phyloP scores from a whole-genome alignment of 2,329 filamentous ascomycete genomes.

The Immersiporthe knoxdaviesiana region DNA sequence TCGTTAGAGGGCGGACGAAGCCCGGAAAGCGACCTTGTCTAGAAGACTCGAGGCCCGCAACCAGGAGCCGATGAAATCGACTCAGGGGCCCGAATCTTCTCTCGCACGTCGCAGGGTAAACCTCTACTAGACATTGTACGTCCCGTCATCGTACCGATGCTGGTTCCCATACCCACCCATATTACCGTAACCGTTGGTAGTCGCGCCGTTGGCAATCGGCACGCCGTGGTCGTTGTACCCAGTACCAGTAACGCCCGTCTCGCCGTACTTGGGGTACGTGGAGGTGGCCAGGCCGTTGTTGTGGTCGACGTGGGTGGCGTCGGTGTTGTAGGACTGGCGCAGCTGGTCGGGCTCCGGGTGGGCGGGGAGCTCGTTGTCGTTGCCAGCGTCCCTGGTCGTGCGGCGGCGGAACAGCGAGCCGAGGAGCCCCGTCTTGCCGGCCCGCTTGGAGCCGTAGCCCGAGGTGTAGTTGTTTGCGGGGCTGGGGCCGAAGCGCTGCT shows the following conservation, averaged over 20 bases:
- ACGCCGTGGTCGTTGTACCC: constrained; percentile 36
- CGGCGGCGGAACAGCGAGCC: constrained; percentile 38
- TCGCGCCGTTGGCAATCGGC: background rate
- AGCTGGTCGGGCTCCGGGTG: constrained; percentile 41
- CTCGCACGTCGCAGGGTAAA: background rate
- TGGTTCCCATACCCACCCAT: background rate
- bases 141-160: constrained; percentile 25
- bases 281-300: constrained; percentile 29
- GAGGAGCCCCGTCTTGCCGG: constrained; percentile 36
- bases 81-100: background rate
- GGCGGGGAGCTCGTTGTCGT: constrained; percentile 41
- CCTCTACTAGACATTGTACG: constrained; percentile 25
- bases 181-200: background rate
- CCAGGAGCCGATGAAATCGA: background rate
- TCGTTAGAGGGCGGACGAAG: background rate
- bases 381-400: constrained; percentile 30
- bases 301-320: constrained; percentile 38
- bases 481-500: constrained; percentile 45
- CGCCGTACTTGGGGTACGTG: constrained; percentile 39
- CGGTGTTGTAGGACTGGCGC: constrained; percentile 43
- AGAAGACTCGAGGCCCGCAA: background rate
- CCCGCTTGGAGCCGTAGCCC: constrained; percentile 37
- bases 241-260: constrained; percentile 27
- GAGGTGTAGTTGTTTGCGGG: constrained; percentile 47
- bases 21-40: background rate